Conservation (phyloP, 2,329 filamentous ascomycete species). For the Penicillium sp. region DNA sequence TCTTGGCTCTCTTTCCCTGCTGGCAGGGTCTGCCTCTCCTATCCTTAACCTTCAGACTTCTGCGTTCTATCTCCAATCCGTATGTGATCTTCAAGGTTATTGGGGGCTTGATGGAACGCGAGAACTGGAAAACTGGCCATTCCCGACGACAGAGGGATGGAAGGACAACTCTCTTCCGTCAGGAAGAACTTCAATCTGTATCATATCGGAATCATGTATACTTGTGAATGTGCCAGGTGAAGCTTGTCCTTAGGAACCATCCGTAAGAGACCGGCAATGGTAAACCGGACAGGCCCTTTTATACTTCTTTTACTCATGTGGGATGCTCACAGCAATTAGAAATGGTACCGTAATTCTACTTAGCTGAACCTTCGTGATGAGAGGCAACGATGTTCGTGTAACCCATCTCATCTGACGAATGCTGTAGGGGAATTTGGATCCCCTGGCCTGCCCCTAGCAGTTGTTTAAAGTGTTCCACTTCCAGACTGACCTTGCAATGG, state of each 20-base stretch:
- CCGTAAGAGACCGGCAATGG: not conserved
- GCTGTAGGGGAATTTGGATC: slow-evolving; percentile 2
- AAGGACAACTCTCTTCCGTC: too few species aligned
- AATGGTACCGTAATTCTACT: not conserved
- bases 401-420: slow-evolving; percentile 9
- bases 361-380: not conserved
- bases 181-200: not conserved
- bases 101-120: not conserved
- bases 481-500: not conserved
- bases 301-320: not conserved
- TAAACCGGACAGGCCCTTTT: not conserved
- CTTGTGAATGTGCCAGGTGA: not conserved
- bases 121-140: not conserved
- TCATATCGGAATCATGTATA: not conserved
- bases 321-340: not conserved
- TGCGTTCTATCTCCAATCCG: too few species aligned
- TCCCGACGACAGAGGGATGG: not conserved
- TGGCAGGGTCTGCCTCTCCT: not conserved
- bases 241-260: not conserved
- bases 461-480: slow-evolving; percentile 1
- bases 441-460: not conserved
- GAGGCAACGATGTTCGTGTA: slow-evolving; percentile 10
- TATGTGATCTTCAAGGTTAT: too few species aligned
- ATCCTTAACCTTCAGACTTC: not conserved
- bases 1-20: not conserved